phyloP scores from a whole-genome alignment of 108 stramenopile species.

The Chaetoceros muelleri region DNA sequence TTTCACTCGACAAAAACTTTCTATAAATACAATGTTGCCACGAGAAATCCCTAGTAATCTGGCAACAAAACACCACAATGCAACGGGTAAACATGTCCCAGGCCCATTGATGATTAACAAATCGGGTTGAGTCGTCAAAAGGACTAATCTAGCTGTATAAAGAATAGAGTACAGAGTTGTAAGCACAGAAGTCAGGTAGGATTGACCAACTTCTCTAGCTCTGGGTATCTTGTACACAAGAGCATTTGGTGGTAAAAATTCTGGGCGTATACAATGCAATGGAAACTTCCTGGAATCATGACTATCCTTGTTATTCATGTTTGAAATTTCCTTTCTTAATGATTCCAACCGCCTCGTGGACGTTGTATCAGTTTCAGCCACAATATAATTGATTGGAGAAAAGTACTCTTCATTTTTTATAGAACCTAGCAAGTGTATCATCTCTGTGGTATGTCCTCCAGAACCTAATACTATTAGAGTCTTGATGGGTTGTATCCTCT shows the following conservation, averaged over 20 bases:
- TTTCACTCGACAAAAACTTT: slow-evolving; percentile 77
- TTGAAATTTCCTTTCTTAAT: slow-evolving; percentile 3
- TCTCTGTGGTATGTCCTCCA: slow-evolving; percentile 87
- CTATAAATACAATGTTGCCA: slow-evolving; percentile 70
- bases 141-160: slow-evolving; percentile 19
- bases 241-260: slow-evolving; percentile 4
- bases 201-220: slow-evolving; percentile 60
- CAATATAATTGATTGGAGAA: slow-evolving; percentile 43
- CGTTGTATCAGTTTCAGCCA: slow-evolving; percentile 60
- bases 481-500: slow-evolving; percentile 32
- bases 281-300: not conserved
- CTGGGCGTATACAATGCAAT: no score
- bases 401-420: slow-evolving; percentile 37
- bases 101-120: slow-evolving; percentile 82
- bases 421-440: slow-evolving; percentile 50
- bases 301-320: not conserved
- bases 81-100: slow-evolving; percentile 78
- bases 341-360: slow-evolving; percentile 37
- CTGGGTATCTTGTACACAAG: slow-evolving; percentile 47
- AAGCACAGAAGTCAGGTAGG: slow-evolving; percentile 32
- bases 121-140: slow-evolving; percentile 39
- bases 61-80: slow-evolving; percentile 13
- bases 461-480: slow-evolving; percentile 73
- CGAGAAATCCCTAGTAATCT: slow-evolving; percentile 36
- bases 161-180: slow-evolving; percentile 35